Evolutionary conservation across 495 filamentous ascomycete species (phyloP).

Genomic region (Podospora pseudocomata): DNA sequence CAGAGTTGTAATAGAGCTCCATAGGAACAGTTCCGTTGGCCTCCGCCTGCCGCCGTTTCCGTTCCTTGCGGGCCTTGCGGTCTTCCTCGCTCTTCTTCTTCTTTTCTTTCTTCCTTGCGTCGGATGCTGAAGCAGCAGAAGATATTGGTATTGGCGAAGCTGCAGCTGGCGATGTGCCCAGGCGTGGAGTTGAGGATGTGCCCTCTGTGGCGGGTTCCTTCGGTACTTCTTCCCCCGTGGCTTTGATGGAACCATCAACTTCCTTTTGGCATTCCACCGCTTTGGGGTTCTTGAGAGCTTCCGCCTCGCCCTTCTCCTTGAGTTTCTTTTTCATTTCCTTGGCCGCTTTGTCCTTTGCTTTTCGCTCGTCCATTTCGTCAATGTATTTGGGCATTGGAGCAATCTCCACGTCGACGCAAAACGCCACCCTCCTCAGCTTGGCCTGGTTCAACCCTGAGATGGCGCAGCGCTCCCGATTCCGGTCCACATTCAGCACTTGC

Average conservation of each 20-base stretch:
- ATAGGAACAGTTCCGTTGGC: constrained; percentile 78
- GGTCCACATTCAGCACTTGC: constrained; percentile 81
- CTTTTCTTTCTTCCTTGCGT: constrained; percentile 71
- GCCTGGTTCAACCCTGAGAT: constrained; percentile 74
- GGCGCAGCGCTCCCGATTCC: constrained; percentile 68
- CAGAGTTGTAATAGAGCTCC: constrained; percentile 64
- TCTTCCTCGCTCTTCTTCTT: constrained; percentile 89
- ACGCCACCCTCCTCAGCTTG: constrained; percentile 82
- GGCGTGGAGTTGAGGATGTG: neutral
- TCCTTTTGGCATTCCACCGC: constrained; percentile 17
- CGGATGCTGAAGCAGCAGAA: constrained; percentile 24
- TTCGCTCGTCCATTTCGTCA: constrained; percentile 36
- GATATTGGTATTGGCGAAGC: constrained; percentile 7
- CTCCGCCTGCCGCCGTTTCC: constrained; percentile 71
- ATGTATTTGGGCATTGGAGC: constrained; percentile 59
- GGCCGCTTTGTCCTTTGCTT: constrained; percentile 41
- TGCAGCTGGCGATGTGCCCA: neutral
- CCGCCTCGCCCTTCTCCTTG: constrained; percentile 66
- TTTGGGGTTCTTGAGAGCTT: constrained; percentile 61
- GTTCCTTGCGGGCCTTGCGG: constrained; percentile 79
- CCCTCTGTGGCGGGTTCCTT: constrained; percentile 33
- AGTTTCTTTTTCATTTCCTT: constrained; percentile 60
- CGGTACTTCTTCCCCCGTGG: constrained; percentile 39
- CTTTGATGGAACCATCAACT: constrained; percentile 26
- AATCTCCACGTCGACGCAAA: constrained; percentile 97